Evolutionary conservation across 1,139 yeast genomes (phyloP), one percentile per base, ranked within the genome.

Genomic region (Groenewaldozyma auringiensis): DNA sequence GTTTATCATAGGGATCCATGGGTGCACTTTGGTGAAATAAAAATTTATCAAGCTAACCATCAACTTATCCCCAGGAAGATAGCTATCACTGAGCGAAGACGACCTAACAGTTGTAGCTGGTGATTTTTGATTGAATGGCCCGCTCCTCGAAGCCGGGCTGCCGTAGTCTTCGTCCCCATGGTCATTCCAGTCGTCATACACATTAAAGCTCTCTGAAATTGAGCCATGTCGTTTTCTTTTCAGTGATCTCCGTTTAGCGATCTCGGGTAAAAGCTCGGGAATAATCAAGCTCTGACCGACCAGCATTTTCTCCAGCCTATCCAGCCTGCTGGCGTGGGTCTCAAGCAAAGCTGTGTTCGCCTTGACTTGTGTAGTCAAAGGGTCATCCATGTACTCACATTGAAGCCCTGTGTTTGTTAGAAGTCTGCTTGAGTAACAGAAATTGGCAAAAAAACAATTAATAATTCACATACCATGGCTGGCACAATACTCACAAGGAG

Each of bases 1-100:
- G 62, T 82, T 77, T 42, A 83, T 68, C 14, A 82, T 76, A 1
- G 92, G 92, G 66, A 79, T 75, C 40, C 75, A 59, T 1, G 85
- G 85, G 49, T 81, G 84, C 34, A 81, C 76, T 50, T 75, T 75
- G 46, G 74, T 75, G 55, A 83, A 83, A 61, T 72, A 83, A 36
- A 75, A 68, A 40, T 76, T 69, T 40, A 83, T 71, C 50, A 80
- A 68, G 29, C 9, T 8, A 8, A 6, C 11, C 29, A 25, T 25
- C 11, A 25, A 8, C 29, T 11, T 25, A 25, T 25, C 9, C 11
- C 9, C 9, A 8, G 29, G 29, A 8, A 25, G 11, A 25, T 8
- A 25, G 29, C 11, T 25, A 25, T 25, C 29, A 25, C 29, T 11
- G 9, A 8, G 29, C 11, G 11, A 8, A 8, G 6, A 11, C 9